These are phyloP conservation scores for Fraxinus ornus DNA, from an alignment of 305 asterid genomes.

Conservation along the genomic window DNA sequence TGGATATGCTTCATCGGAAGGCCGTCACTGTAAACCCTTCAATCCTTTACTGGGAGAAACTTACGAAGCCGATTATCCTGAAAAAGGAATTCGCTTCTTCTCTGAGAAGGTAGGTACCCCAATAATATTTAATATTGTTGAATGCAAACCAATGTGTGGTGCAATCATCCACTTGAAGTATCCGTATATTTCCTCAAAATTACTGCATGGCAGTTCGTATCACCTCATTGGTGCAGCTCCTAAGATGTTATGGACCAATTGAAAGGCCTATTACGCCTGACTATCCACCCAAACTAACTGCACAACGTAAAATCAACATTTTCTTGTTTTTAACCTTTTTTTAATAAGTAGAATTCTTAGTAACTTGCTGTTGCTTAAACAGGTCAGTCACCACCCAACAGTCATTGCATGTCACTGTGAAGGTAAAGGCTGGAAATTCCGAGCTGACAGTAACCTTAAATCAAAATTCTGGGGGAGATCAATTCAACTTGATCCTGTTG, in stretches of 20 bases:
- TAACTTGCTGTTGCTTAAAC: neutral
- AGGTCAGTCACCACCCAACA: neutral
- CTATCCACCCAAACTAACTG: neutral
- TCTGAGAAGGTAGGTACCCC: slow-evolving; percentile 69
- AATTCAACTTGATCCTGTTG: neutral
- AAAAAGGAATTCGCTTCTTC: slow-evolving; percentile 80
- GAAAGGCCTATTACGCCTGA: slow-evolving; percentile 22
- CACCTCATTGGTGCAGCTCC: neutral
- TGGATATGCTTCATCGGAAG: slow-evolving; percentile 97
- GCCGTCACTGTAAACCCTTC: slow-evolving; percentile 90
- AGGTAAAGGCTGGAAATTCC: slow-evolving; percentile 6
- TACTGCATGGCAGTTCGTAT: neutral
- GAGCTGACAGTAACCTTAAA: neutral
- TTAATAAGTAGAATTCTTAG: neutral
- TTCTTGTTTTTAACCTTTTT: neutral
- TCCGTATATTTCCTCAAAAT: neutral
- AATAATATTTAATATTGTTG: neutral
- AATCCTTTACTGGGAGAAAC: slow-evolving; percentile 96
- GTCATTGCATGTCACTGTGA: slow-evolving; percentile 78
- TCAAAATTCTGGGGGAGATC: neutral
- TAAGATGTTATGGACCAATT: neutral
- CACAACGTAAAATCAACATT: neutral
- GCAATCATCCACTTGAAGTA: neutral
- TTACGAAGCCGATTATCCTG: slow-evolving; percentile 94
- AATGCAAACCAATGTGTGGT: neutral